These are phyloP conservation scores for Clavaria fumosa DNA, from an alignment of 768 basidiomycete species.

Conservation along the genomic window DNA sequence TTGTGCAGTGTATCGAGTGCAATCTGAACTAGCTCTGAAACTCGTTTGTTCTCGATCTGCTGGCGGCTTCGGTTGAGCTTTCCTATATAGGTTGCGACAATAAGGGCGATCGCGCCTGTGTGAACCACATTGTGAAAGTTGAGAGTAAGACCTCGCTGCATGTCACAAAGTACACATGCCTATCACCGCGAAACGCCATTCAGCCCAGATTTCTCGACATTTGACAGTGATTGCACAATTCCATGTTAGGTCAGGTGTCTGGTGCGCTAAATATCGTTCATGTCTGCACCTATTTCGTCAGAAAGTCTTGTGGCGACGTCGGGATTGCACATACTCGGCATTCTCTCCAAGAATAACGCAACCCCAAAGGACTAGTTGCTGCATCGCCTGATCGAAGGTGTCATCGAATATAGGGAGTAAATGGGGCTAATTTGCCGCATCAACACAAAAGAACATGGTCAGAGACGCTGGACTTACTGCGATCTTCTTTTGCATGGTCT, in stretches of 20 bases:
- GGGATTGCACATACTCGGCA: slow-evolving; percentile 33
- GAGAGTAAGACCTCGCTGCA: no score
- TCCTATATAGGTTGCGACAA: slow-evolving; percentile 17
- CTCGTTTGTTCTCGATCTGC: slow-evolving; percentile 44
- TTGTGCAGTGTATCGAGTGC: slow-evolving; percentile 68
- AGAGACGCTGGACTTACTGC: slow-evolving; percentile 25
- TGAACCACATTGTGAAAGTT: no score
- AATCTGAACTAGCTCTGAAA: slow-evolving; percentile 61
- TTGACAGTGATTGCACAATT: slow-evolving; percentile 53
- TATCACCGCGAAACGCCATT: slow-evolving; percentile 49
- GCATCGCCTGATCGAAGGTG: slow-evolving; percentile 65
- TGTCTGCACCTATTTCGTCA: slow-evolving; percentile 23
- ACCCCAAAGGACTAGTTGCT: slow-evolving; percentile 60
- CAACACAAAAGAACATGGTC: slow-evolving; percentile 10
- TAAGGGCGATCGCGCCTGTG: slow-evolving; percentile 21
- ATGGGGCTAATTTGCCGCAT: slow-evolving; percentile 29
- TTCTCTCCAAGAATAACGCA: slow-evolving; percentile 55
- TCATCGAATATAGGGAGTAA: slow-evolving; percentile 48
- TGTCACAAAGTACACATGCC: slow-evolving; percentile 31
- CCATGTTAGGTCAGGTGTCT: slow-evolving; percentile 50
- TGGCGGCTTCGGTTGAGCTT: slow-evolving; percentile 34
- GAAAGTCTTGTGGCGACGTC: slow-evolving; percentile 9
- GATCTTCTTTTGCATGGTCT: slow-evolving; percentile 40
- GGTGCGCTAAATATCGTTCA: slow-evolving; percentile 60
- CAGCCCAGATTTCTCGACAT: slow-evolving; percentile 46